A percentile compares a stretch with the other conserved stretches of the same genome.
These are phyloP conservation scores for Populus nigra DNA, from an alignment of 345 rosid species.

Conservation along the genomic window DNA sequence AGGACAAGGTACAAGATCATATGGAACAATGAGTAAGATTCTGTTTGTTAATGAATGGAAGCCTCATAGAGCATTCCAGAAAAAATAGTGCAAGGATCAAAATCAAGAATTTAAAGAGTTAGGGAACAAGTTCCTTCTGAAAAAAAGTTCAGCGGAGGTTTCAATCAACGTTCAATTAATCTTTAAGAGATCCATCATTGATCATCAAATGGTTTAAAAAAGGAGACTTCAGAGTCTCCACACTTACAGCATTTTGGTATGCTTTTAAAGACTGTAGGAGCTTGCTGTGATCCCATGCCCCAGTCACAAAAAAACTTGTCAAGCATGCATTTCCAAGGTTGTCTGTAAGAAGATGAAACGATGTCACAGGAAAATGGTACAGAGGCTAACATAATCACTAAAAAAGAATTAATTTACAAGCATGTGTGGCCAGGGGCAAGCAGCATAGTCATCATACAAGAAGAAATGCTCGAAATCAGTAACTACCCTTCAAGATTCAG, in stretches of 20 bases:
- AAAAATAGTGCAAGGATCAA: too few relatives aligned
- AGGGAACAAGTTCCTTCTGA: too few relatives aligned
- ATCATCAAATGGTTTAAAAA: neutral
- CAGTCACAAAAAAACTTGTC: conserved; percentile 63
- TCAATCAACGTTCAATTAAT: too few relatives aligned
- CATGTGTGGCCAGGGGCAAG: too few relatives aligned
- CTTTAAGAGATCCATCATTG: neutral
- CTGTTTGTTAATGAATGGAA: too few relatives aligned
- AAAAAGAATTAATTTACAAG: neutral
- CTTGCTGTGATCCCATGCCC: conserved; percentile 70
- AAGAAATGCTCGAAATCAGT: neutral
- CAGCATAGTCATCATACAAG: too few relatives aligned
- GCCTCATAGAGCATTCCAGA: too few relatives aligned
- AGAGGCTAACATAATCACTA: neutral
- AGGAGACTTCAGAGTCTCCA: conserved; percentile 5
- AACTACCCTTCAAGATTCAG: neutral
- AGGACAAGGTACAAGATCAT: too few relatives aligned
- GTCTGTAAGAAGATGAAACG: conserved; percentile 44
- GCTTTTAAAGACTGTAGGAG: conserved; percentile 69
- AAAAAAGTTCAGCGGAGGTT: too few relatives aligned
- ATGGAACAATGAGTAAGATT: too few relatives aligned
- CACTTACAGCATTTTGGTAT: conserved; percentile 74
- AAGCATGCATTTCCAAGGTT: conserved; percentile 75
- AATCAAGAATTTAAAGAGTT: too few relatives aligned
- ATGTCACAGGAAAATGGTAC: neutral